Evolutionary conservation across 2,329 filamentous ascomycete species (phyloP).

Genomic region (Zelopaecilomyces penicillatus): DNA sequence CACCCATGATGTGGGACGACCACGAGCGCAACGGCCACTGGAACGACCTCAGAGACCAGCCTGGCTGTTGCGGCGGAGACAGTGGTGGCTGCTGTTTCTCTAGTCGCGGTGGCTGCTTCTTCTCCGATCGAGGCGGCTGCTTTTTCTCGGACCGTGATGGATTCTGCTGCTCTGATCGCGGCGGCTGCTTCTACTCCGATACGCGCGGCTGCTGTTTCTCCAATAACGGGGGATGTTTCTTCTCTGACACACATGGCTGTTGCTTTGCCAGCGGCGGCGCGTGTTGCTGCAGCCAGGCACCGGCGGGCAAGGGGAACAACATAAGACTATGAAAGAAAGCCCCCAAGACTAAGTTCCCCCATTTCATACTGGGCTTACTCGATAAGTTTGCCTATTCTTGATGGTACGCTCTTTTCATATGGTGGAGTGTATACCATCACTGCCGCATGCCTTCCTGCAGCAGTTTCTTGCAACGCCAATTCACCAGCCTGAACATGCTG

Average conservation of each 20-base stretch:
- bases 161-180: constrained; percentile 3
- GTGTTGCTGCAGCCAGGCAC: not conserved
- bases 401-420: no score
- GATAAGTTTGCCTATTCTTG: no score
- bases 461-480: no score
- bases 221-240: constrained; percentile 2
- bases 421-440: no score
- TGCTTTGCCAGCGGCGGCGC: constrained; percentile 3
- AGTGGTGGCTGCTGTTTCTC: constrained; percentile 4
- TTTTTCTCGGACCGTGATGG: constrained; percentile 5
- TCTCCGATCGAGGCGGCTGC: constrained; percentile 1
- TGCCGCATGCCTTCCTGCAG: no score
- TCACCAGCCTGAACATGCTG: no score
- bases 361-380: no score
- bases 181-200: constrained; percentile 5
- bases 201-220: constrained; percentile 3
- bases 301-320: no score
- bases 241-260: constrained; percentile 1
- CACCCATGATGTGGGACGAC: not conserved
- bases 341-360: no score
- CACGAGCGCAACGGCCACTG: not conserved
- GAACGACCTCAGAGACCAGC: not conserved
- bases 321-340: no score
- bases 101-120: constrained; percentile 6
- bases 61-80: constrained; percentile 4